phyloP scores from a whole-genome alignment of 768 basidiomycete genomes.

The Myochromella boudieri region DNA sequence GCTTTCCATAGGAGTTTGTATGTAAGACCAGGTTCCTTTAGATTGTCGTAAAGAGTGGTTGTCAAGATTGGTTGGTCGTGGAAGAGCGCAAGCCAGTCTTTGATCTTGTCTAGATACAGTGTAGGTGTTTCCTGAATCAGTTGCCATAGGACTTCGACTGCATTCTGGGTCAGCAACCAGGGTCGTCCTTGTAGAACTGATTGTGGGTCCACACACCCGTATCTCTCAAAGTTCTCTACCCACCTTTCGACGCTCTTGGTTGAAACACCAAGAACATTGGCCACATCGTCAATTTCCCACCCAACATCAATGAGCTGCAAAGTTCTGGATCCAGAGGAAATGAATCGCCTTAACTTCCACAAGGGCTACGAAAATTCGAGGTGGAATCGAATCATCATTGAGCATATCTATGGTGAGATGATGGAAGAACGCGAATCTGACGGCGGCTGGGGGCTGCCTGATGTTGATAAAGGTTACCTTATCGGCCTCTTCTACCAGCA shows the following conservation, averaged over 20 bases:
- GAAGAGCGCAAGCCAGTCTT: slow-evolving; percentile 19
- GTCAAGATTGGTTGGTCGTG: slow-evolving; percentile 16
- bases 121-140: slow-evolving; percentile 15
- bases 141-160: slow-evolving; percentile 10
- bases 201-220: slow-evolving; percentile 8
- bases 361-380: too few relatives aligned
- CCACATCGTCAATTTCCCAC: slow-evolving; percentile 11
- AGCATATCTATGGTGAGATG: too few relatives aligned
- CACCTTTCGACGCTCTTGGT: slow-evolving; percentile 2
- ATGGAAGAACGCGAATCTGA: too few relatives aligned
- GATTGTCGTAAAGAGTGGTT: slow-evolving; percentile 17
- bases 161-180: slow-evolving; percentile 1
- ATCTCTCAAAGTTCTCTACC: slow-evolving; percentile 6
- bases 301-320: slow-evolving; percentile 13
- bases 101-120: slow-evolving; percentile 23
- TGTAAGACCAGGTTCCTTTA: slow-evolving; percentile 19
- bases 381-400: too few relatives aligned
- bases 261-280: neutral
- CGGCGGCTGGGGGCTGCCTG: too few relatives aligned
- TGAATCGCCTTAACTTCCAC: too few relatives aligned
- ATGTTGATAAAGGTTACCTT: too few relatives aligned
- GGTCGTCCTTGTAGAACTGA: slow-evolving; percentile 9
- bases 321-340: too few relatives aligned
- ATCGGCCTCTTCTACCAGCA: too few relatives aligned
- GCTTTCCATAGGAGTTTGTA: slow-evolving; percentile 19